Evolutionary conservation across 1,284 basidiomycete species (phyloP), one percentile per base, ranked within the genome.

Genomic region (Heimioporus punctisporus): DNA sequence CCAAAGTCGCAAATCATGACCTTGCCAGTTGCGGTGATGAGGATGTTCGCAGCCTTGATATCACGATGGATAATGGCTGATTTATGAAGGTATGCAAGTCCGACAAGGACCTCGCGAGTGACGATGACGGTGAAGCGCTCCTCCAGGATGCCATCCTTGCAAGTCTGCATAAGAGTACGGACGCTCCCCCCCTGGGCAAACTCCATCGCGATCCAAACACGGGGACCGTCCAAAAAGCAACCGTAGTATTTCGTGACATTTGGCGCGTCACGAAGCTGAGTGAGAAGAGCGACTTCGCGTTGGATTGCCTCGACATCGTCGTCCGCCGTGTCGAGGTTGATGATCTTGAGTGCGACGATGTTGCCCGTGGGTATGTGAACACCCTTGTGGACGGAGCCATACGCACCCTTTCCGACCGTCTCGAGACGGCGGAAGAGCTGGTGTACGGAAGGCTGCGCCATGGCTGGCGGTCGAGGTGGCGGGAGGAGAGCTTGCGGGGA

Each of bases 171-270:
- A 61, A 99, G 78, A 1, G 95, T 95, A 46, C 94, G 82, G 12
- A 98, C 93, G 66, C 94, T 97, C 11, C 97, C 97, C 5, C 97
- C 97, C 60, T 95, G 89, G 8, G 97, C 97, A 68, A 90, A 91
- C 72, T 99, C 97, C 97, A 99, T 99, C 40, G 92, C 94, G 62
- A 99, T 99, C 95, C 97, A 99, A 7, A 99, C 92, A 49, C 93
- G 91, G 26, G 95, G 92, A 0, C 95, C 95, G 69, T 97, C 92
- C 68, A 98, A 84, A 76, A 93, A 90, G 74, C 96, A 98, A 24
- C 95, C 97, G 75, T 91, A 98, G 76, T 99, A 99, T 62, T 92
- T 88, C 42, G 95, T 97, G 61, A 99, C 88, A 69, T 99, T 99
- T 52, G 91, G 90, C 0, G 85, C 85, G 60, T 94, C 92, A 41